Conservation (phyloP, 345 rosid genomes). For the Camelina neglecta region DNA sequence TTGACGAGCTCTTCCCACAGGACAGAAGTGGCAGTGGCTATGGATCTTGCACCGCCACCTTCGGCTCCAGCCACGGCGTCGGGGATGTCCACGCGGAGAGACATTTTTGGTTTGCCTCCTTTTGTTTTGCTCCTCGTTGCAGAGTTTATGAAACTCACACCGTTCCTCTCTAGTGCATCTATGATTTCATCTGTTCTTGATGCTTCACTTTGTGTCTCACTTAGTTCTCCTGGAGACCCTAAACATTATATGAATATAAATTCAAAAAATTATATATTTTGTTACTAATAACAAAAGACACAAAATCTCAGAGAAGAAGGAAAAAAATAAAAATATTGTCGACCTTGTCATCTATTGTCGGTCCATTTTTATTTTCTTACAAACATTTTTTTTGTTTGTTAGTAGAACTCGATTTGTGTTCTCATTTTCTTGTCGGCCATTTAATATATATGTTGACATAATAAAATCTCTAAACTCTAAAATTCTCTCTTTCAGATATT, state of each 20-base stretch:
- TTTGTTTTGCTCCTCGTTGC: slow-evolving; percentile 64
- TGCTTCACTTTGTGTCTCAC: slow-evolving; percentile 46
- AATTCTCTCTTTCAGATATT: slow-evolving; percentile 15
- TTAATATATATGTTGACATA: slow-evolving; percentile 25
- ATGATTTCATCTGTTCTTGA: slow-evolving; percentile 70
- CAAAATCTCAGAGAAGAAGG: slow-evolving; percentile 8
- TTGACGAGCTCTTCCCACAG: slow-evolving; percentile 92
- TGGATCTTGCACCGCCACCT: slow-evolving; percentile 59
- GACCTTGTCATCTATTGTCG: slow-evolving; percentile 29
- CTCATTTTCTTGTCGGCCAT: slow-evolving; percentile 45
- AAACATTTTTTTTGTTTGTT: slow-evolving; percentile 20
- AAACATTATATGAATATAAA: slow-evolving; percentile 16
- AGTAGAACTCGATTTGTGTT: slow-evolving; percentile 19
- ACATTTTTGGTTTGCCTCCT: slow-evolving; percentile 77
- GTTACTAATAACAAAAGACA: slow-evolving; percentile 22
- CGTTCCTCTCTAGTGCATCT: slow-evolving; percentile 74
- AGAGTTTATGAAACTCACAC: slow-evolving; percentile 72
- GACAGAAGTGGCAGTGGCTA: slow-evolving; percentile 66
- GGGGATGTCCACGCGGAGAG: slow-evolving; percentile 80
- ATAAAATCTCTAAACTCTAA: slow-evolving; percentile 27
- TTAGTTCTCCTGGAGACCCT: slow-evolving; percentile 53
- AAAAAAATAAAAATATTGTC: not conserved
- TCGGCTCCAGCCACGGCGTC: slow-evolving; percentile 51
- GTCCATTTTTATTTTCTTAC: slow-evolving; percentile 37
- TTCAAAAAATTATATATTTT: not conserved